phyloP scores from a whole-genome alignment of 768 basidiomycete genomes.

The Rhodotorula diobovata region DNA sequence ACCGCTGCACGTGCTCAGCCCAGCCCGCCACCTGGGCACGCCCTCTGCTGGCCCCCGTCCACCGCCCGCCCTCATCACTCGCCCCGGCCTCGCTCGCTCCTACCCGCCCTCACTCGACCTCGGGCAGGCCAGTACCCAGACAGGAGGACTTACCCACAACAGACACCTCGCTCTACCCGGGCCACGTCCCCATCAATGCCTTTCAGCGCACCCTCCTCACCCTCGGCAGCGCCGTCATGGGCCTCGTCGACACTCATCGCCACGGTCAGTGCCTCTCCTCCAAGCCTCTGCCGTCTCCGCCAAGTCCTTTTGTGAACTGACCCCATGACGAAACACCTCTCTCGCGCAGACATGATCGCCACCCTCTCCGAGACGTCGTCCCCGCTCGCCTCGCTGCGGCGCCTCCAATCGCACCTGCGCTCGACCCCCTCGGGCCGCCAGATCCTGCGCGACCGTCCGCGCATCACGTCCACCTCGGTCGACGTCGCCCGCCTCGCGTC shows the following conservation, averaged over 20 bases:
- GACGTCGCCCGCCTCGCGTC: constrained; percentile 63
- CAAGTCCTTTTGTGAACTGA: too few relatives aligned
- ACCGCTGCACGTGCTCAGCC: too few relatives aligned
- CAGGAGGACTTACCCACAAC: background rate
- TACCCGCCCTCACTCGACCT: background rate
- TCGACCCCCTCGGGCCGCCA: constrained; percentile 72
- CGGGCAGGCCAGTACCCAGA: background rate
- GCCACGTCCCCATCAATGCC: constrained; percentile 62
- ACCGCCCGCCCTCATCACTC: background rate
- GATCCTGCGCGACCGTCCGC: constrained; percentile 76
- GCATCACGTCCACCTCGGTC: constrained; percentile 70
- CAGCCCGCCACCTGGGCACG: too few relatives aligned
- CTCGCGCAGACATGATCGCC: constrained; percentile 77
- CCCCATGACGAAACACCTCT: background rate
- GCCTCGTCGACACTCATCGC: constrained; percentile 64
- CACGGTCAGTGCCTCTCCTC: background rate
- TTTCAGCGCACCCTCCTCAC: constrained; percentile 83
- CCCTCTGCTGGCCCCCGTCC: too few relatives aligned
- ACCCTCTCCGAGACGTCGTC: constrained; percentile 90
- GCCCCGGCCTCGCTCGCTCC: background rate
- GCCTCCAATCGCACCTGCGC: constrained; percentile 71
- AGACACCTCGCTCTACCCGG: constrained; percentile 14
- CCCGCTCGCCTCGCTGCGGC: constrained; percentile 63
- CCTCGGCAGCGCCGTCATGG: constrained; percentile 76
- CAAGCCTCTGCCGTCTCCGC: too few relatives aligned